These are phyloP conservation scores for Trichoderma erinaceum DNA, from an alignment of 495 filamentous ascomycete species.

Conservation along the genomic window DNA sequence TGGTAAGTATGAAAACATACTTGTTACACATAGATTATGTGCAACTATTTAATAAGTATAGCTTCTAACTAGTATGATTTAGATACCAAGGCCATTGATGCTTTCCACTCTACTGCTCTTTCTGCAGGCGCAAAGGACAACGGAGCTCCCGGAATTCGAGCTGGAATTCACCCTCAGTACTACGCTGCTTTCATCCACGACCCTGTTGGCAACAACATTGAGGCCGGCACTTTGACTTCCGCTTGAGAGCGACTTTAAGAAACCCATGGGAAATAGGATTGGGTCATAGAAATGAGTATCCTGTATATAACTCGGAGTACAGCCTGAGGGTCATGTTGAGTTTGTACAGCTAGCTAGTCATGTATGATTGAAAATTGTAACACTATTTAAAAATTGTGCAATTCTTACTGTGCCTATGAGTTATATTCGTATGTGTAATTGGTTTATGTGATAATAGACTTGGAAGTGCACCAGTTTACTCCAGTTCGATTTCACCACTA, in stretches of 20 bases:
- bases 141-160: slow-evolving; percentile 3
- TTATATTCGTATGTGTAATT: no score
- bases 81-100: neutral
- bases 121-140: neutral
- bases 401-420: no score
- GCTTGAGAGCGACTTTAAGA: neutral
- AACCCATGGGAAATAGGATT: neutral
- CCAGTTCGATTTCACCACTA: no score
- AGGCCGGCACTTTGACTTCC: slow-evolving; percentile 23
- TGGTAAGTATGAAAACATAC: slow-evolving; percentile 16
- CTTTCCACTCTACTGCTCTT: neutral
- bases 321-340: neutral
- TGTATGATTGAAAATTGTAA: no score
- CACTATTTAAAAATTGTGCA: no score
- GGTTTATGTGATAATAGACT: no score
- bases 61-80: slow-evolving; percentile 12
- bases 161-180: slow-evolving; percentile 10
- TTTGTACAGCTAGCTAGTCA: no score
- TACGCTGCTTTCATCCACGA: slow-evolving; percentile 30
- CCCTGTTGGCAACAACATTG: slow-evolving; percentile 42
- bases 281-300: neutral
- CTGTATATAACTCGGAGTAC: neutral
- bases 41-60: slow-evolving; percentile 7
- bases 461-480: no score
- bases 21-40: neutral